Percentiles rank a stretch among this genome's conserved stretches.
These are phyloP conservation scores for Eutypa lata DNA, from an alignment of 2,329 filamentous ascomycete genomes.

Conservation along the genomic window DNA sequence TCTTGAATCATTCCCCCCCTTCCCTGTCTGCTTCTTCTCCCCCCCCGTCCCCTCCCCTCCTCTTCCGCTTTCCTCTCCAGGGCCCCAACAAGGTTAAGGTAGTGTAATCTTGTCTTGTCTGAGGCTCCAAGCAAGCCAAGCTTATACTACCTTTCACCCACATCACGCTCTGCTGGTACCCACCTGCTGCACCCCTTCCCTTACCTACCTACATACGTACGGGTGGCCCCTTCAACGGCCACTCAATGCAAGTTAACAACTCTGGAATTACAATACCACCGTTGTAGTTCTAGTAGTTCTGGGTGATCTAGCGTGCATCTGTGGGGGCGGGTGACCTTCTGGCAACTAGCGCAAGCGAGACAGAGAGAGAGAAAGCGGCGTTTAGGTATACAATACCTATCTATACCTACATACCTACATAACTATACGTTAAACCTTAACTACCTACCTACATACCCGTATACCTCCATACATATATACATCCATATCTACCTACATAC, in stretches of 20 bases:
- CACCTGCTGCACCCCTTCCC: background rate
- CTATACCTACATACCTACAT: no score
- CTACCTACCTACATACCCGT: conserved; percentile 1
- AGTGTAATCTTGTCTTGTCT: background rate
- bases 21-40: background rate
- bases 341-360: background rate
- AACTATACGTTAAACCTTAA: background rate
- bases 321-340: background rate
- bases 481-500: background rate
- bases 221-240: background rate
- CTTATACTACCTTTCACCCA: background rate
- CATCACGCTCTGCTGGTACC: background rate
- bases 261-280: background rate
- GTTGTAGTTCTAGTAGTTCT: background rate
- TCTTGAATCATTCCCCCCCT: background rate
- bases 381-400: no score
- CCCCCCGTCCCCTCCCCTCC: background rate
- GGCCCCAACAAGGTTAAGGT: background rate
- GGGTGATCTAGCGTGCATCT: background rate
- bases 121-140: background rate
- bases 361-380: background rate
- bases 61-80: background rate
- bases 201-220: background rate
- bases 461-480: background rate
- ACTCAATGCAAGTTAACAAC: background rate